A percentile compares a stretch with the other conserved stretches of the same genome.
phyloP scores from a whole-genome alignment of 2,329 filamentous ascomycete genomes.

The Corynespora cassiicola region DNA sequence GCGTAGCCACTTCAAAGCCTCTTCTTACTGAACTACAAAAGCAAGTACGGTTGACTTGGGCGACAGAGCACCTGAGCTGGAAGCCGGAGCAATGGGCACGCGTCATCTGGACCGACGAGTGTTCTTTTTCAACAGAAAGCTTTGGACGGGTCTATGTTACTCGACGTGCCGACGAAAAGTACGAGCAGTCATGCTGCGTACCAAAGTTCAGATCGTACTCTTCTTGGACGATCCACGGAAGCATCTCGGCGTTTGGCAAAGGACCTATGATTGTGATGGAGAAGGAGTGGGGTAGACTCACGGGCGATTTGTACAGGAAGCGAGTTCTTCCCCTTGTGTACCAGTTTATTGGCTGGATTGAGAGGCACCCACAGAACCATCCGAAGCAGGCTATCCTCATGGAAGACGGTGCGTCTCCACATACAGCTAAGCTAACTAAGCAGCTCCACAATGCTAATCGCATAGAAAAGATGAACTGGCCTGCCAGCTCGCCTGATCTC shows the following conservation, averaged over 20 bases:
- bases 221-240: slow-evolving; percentile 16
- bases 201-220: slow-evolving; percentile 19
- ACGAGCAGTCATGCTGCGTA: slow-evolving; percentile 14
- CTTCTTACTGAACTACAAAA: slow-evolving; percentile 9
- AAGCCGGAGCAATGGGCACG: slow-evolving; percentile 5
- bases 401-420: slow-evolving; percentile 16
- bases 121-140: slow-evolving; percentile 9
- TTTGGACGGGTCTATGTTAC: slow-evolving; percentile 16
- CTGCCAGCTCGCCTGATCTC: slow-evolving; percentile 16
- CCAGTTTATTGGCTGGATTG: slow-evolving; percentile 12
- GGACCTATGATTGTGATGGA: slow-evolving; percentile 14
- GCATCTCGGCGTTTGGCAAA: slow-evolving; percentile 16
- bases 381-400: slow-evolving; percentile 11
- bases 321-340: slow-evolving; percentile 13
- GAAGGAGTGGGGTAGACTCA: slow-evolving; percentile 13
- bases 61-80: slow-evolving; percentile 5
- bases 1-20: slow-evolving; percentile 8
- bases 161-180: slow-evolving; percentile 16
- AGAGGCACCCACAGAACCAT: slow-evolving; percentile 7
- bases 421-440: slow-evolving; percentile 14
- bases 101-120: slow-evolving; percentile 10
- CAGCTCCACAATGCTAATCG: slow-evolving; percentile 7
- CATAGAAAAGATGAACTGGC: slow-evolving; percentile 13
- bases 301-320: slow-evolving; percentile 10
- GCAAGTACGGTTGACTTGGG: slow-evolving; percentile 7